Base-by-base conservation (phyloP, 202 grass and related monocot genomes). In the Setaria viridis region DNA sequence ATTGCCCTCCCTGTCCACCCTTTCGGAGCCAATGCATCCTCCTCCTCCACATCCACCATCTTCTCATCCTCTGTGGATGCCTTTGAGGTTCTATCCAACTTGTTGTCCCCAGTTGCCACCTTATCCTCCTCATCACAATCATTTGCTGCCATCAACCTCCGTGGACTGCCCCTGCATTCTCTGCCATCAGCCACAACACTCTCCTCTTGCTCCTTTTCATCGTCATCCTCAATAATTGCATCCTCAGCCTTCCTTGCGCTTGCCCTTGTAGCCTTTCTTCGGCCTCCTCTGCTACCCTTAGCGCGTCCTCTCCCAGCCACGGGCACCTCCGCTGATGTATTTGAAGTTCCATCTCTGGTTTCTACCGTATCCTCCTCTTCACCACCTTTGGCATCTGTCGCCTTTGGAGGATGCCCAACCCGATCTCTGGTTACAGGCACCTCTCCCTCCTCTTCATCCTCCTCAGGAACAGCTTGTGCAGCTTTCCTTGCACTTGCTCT, bases 271-370 rank as follows among this genome's bases (percentile, higher is more conserved):
- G n/a, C 57, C 48, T 43, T 80, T 84, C 87, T 80, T 16, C 59
- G 45, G 62, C 50, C 84, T 74, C 67, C 78, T 80, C 56, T 78
- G 55, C 43, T 54, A 74, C 60, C 86, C 58, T 20, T 29, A 74
- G 15, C 1, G 15, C 30, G 79, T 15, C 50, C 80, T 32, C 76
- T 76, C 34, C 20, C 46, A 80, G 54, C 53, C 16, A 21, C 10
- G 9, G 70, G 54, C 80, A 75, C 80, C 65, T 46, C 54, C 56
- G 49, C 45, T 69, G 62, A 83, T 17, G 56, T 30, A 25, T 51
- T 71, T 2, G 32, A 53, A 19, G 59, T 67, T 34, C 42, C 67
- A 42, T 67, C 47, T 20, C 62, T 35, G 12, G 16, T 55, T 75
- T 63, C 80, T 45, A 84, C 68, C 16, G 41, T 19, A 59, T 75